These are phyloP conservation scores for Hebeloma cylindrosporum DNA, from an alignment of 768 basidiomycete genomes.

Conservation along the genomic window DNA sequence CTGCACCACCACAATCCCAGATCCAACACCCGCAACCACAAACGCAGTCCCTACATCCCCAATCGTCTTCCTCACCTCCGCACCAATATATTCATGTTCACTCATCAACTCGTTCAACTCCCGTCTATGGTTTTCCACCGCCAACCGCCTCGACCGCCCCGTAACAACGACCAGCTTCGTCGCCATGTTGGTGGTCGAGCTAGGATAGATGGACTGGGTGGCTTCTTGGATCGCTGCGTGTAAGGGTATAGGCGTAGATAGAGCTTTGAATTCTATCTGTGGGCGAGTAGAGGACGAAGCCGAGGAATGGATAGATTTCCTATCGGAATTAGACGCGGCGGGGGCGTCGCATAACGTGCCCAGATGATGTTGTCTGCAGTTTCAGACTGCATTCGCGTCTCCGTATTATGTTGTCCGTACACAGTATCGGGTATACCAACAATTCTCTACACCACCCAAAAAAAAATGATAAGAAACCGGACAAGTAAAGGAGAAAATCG, in stretches of 20 bases:
- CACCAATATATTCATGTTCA: conserved; percentile 51
- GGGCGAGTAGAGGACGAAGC: conserved; percentile 38
- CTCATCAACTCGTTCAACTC: conserved; percentile 69
- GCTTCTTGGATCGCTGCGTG: conserved; percentile 56
- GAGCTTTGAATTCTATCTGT: conserved; percentile 63
- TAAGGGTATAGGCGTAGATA: conserved; percentile 57
- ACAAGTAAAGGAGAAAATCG: background rate
- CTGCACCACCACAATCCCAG: conserved; percentile 70
- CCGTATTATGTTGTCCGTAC: conserved; percentile 63
- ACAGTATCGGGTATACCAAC: conserved; percentile 64
- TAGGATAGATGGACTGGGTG: no score
- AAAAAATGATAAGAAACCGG: background rate
- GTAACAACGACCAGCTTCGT: conserved; percentile 56
- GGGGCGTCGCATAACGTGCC: conserved; percentile 52
- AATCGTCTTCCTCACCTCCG: conserved; percentile 77
- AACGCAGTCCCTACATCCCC: conserved; percentile 84
- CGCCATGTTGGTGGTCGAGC: conserved; percentile 7
- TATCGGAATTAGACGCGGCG: conserved; percentile 7
- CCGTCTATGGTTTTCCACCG: conserved; percentile 66
- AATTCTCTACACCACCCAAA: conserved; percentile 26
- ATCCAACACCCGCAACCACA: conserved; percentile 57
- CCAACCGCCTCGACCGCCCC: conserved; percentile 75
- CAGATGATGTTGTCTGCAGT: conserved; percentile 83
- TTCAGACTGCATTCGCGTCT: conserved; percentile 71
- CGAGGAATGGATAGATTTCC: conserved; percentile 17